phyloP scores from a whole-genome alignment of 1,139 yeast genomes.

The Yamadazyma triangularis region DNA sequence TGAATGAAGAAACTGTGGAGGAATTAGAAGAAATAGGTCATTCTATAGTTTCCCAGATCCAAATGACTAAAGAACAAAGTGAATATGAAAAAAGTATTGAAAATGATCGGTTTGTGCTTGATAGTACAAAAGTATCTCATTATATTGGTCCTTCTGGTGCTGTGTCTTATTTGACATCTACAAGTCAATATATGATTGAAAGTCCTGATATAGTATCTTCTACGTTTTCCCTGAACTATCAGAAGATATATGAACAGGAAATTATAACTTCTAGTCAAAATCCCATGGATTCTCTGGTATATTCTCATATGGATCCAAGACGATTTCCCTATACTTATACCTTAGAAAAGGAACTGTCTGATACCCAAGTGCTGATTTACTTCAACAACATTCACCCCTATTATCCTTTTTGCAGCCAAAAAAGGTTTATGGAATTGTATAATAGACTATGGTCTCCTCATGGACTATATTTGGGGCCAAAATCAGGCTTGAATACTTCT shows the following conservation, averaged over 20 bases:
- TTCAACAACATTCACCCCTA: slow-evolving; percentile 37
- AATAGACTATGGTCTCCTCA: slow-evolving; percentile 8
- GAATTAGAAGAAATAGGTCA: slow-evolving; percentile 4
- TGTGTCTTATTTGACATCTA: slow-evolving; percentile 6
- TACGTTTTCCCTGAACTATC: slow-evolving; percentile 2
- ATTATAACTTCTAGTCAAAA: slow-evolving; percentile 7
- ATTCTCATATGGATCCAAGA: slow-evolving; percentile 1
- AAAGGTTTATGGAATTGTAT: slow-evolving; percentile 17
- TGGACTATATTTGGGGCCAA: slow-evolving; percentile 1
- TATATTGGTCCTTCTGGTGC: slow-evolving; percentile 13
- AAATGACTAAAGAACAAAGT: not conserved
- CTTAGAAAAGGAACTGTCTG: slow-evolving; percentile 21
- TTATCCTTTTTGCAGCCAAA: slow-evolving; percentile 31
- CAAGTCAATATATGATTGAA: slow-evolving; percentile 3
- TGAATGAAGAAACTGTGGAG: slow-evolving; percentile 1
- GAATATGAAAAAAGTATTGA: slow-evolving; percentile 1
- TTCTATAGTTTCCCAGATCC: slow-evolving; percentile 1
- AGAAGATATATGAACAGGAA: slow-evolving; percentile 3
- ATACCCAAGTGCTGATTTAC: slow-evolving; percentile 27
- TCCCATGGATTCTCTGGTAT: slow-evolving; percentile 3
- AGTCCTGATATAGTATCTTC: slow-evolving; percentile 1
- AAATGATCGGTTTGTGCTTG: slow-evolving; percentile 13
- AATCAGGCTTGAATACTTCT: slow-evolving; percentile 14
- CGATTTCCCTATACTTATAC: slow-evolving; percentile 6
- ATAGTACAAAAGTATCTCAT: slow-evolving; percentile 12